Base-by-base conservation (phyloP, 345 rosid species). In the Linum tenue region DNA sequence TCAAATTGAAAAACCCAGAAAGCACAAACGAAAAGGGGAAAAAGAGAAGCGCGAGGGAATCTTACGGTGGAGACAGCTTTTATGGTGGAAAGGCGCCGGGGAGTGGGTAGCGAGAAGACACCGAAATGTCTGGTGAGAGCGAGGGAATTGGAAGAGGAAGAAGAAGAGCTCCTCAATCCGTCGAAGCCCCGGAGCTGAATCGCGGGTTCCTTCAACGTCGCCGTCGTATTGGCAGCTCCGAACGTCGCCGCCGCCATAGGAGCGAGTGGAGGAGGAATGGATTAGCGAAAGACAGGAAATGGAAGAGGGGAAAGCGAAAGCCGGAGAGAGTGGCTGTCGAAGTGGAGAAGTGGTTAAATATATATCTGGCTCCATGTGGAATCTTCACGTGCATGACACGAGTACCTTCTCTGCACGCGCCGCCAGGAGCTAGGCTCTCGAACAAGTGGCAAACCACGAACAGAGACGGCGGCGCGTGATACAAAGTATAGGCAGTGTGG, bases 61-160 rank as follows among this genome's bases (percentile, higher is more conserved):
- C 90, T 73, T 37, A 92, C 98, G 76, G 98, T 78, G 37, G 97
- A 83, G 60, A 92, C 90, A 67, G 97, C 97, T 79, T 84, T 70
- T 5, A 86, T 69, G 62, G 78, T 50, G 16, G 88, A 77, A 48
- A 73, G 57, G 55, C 67, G 55, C 11, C 82, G 70, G 5, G 84
- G 50, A 5, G 69, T n/a, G 15, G 81, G 67, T 59, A 73, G 68
- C 11, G 78, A 66, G 39, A 71, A 67, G 2, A 72, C 57, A 63
- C 76, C 79, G 5, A 59, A 60, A 60, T 70, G 78, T 55, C 76
- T 72, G 42, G 73, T 64, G 59, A 83, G 66, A 39, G 85, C 68
- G 7, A 80, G 69, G 2, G 90, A 80, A 14, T 74, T 67, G 2
- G 50, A 31, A n/a, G 44, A 31, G 7, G 64, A 65, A 12, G 84